phyloP scores from a whole-genome alignment of 2,329 filamentous ascomycete species.

The Sordariomycetes sp. region DNA sequence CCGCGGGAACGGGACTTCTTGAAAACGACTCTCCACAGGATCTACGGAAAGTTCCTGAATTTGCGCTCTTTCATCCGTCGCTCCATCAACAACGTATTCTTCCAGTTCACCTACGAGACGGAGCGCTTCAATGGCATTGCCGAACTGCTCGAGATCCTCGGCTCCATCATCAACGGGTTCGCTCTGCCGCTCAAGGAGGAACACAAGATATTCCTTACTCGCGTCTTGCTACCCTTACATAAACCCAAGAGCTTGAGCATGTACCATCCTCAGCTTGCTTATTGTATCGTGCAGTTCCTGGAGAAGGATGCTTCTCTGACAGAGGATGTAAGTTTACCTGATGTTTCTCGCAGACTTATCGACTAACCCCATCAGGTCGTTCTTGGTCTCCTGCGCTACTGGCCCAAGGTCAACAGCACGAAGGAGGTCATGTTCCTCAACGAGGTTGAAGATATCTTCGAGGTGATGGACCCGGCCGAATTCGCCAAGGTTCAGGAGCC shows the following conservation, averaged over 20 bases:
- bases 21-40: slow-evolving; percentile 94
- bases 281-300: slow-evolving; percentile 97
- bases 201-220: slow-evolving; percentile 94
- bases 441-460: slow-evolving; percentile 98
- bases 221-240: slow-evolving; percentile 86
- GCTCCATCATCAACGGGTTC: slow-evolving; percentile 98
- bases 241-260: slow-evolving; percentile 99
- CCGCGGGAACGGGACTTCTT: slow-evolving; percentile 93
- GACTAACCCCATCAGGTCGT: slow-evolving; percentile 56
- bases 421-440: slow-evolving; percentile 99
- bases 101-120: slow-evolving; percentile 98
- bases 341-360: neutral
- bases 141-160: slow-evolving; percentile 89
- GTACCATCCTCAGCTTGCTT: slow-evolving; percentile 97
- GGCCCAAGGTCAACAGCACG: slow-evolving; percentile 98
- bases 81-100: slow-evolving; percentile 99
- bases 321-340: slow-evolving; percentile 63
- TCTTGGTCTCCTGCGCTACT: slow-evolving; percentile 86
- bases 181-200: slow-evolving; percentile 95
- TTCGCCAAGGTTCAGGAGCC: slow-evolving; percentile 98
- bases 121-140: slow-evolving; percentile 98
- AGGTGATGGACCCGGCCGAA: slow-evolving; percentile 98
- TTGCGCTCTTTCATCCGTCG: slow-evolving; percentile 92
- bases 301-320: slow-evolving; percentile 96
- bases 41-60: slow-evolving; percentile 98